These are phyloP conservation scores for Alternaria longipes DNA, from an alignment of 2,329 filamentous ascomycete species.

Conservation along the genomic window DNA sequence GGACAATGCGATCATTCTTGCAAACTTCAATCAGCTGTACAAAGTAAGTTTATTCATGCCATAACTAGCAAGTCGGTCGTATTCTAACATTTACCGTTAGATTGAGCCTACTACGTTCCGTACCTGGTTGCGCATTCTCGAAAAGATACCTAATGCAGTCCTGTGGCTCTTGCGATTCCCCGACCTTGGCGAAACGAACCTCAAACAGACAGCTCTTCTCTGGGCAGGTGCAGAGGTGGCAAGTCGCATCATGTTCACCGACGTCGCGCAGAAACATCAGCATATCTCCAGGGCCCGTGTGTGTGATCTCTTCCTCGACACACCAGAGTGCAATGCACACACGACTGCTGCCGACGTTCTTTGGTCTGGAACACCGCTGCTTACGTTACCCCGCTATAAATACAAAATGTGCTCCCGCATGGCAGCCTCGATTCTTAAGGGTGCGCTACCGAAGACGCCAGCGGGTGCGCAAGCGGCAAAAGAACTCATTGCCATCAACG, in stretches of 20 bases:
- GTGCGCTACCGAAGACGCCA: conserved; percentile 77
- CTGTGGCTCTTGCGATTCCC: conserved; percentile 98
- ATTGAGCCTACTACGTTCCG: conserved; percentile 98
- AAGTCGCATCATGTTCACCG: conserved; percentile 88
- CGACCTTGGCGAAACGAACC: conserved; percentile 86
- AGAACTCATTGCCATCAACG: conserved; percentile 80
- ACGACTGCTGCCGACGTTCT: conserved; percentile 96
- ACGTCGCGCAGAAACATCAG: conserved; percentile 92
- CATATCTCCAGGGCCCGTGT: conserved; percentile 93
- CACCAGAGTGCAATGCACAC: conserved; percentile 96
- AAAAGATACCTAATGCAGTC: conserved; percentile 83
- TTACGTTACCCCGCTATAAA: conserved; percentile 88
- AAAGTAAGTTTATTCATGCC: conserved; percentile 70
- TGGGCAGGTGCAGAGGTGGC: conserved; percentile 91
- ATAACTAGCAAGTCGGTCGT: neutral
- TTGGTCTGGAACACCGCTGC: conserved; percentile 92
- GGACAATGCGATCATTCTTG: conserved; percentile 88
- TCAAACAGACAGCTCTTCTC: conserved; percentile 77
- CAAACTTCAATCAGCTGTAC: conserved; percentile 98
- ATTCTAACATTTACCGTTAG: conserved; percentile 58
- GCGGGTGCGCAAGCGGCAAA: conserved; percentile 73
- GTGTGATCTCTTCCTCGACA: conserved; percentile 95
- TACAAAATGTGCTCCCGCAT: conserved; percentile 99
- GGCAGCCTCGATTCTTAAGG: conserved; percentile 92
- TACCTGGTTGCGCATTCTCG: conserved; percentile 91